These are phyloP conservation scores for Hemileccinum impolitum DNA, from an alignment of 768 basidiomycete species.

Conservation along the genomic window DNA sequence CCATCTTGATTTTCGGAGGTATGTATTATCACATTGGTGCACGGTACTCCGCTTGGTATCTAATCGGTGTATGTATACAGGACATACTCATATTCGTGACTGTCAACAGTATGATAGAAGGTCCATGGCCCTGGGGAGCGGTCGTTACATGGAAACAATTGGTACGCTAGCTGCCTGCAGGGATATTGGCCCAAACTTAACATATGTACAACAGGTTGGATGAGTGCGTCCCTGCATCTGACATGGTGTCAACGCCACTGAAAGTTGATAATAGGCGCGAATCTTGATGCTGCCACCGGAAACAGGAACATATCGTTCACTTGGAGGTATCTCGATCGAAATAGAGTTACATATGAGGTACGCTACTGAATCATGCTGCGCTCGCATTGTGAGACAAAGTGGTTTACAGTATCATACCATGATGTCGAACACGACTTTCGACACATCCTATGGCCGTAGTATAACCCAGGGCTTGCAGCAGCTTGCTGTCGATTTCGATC, in stretches of 20 bases:
- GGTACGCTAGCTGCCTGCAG: constrained; percentile 39
- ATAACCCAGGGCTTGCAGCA: constrained; percentile 56
- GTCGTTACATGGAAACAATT: constrained; percentile 93
- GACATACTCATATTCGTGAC: constrained; percentile 44
- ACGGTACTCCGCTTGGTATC: neutral
- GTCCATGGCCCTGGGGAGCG: constrained; percentile 61
- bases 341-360: constrained; percentile 72
- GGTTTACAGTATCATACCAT: constrained; percentile 61
- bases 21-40: neutral
- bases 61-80: constrained; percentile 24
- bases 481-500: constrained; percentile 57
- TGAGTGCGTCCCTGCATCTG: constrained; percentile 43
- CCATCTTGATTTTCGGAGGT: constrained; percentile 83
- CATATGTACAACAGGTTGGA: constrained; percentile 45
- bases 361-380: neutral
- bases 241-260: neutral
- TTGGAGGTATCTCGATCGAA: constrained; percentile 76
- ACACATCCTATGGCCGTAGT: constrained; percentile 49
- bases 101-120: constrained; percentile 24
- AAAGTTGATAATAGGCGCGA: constrained; percentile 36
- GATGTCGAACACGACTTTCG: constrained; percentile 49
- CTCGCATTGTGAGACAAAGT: neutral
- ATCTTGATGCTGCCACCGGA: constrained; percentile 39
- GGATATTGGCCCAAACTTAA: neutral
- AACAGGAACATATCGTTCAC: constrained; percentile 56